Conservation (phyloP, 139 green algal species). For the Pseudopediastrum boryanum region DNA sequence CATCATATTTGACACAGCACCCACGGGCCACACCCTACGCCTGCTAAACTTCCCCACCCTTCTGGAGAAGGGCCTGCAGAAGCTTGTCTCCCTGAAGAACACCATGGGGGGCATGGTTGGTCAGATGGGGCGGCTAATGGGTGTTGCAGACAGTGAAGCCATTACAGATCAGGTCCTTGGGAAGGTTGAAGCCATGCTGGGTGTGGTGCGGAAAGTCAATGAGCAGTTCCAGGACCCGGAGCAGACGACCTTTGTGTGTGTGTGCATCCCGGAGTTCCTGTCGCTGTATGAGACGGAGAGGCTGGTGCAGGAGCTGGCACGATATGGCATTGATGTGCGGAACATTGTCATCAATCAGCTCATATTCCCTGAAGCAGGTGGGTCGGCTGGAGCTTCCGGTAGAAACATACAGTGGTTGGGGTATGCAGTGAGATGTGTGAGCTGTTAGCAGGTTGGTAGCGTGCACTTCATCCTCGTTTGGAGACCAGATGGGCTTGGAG, state of each 20-base stretch:
- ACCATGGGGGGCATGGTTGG: conserved; percentile 79
- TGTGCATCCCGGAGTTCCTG: conserved; percentile 99
- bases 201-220: conserved; percentile 76
- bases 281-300: conserved; percentile 97
- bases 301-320: conserved; percentile 96
- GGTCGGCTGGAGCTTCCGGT: neutral
- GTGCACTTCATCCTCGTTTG: no score
- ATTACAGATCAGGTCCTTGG: conserved; percentile 58
- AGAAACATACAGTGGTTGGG: neutral
- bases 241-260: conserved; percentile 97
- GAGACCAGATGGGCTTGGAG: no score
- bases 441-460: no score
- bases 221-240: conserved; percentile 91
- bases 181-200: conserved; percentile 73
- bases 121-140: conserved; percentile 62
- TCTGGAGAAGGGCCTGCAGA: conserved; percentile 92
- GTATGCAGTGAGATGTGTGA: no score
- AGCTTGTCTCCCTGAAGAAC: conserved; percentile 85
- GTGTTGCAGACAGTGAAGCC: conserved; percentile 43
- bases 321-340: conserved; percentile 93
- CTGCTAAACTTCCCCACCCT: conserved; percentile 95
- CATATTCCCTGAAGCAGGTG: conserved; percentile 80
- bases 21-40: conserved; percentile 93
- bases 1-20: conserved; percentile 98
- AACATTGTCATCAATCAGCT: conserved; percentile 99